Percentiles rank a stretch among this genome's conserved stretches.
Evolutionary conservation across 2,329 filamentous ascomycete genomes (phyloP).

Genomic region (Diaporthe eres): DNA sequence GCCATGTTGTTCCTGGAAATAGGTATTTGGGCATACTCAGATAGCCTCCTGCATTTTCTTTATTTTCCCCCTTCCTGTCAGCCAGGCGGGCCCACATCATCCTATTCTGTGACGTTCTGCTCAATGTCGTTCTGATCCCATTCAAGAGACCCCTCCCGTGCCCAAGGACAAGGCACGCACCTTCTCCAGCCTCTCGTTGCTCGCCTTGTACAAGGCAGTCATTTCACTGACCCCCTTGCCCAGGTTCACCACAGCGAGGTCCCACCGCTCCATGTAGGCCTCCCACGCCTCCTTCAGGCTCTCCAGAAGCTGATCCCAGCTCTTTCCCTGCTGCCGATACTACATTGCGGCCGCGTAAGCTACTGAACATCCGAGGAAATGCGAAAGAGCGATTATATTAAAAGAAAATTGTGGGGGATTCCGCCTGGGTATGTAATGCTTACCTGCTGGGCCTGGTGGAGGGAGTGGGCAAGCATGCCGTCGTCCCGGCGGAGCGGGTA

Average conservation of each 20-base stretch:
- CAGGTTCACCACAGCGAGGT: background rate
- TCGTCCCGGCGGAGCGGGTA: background rate
- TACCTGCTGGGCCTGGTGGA: slow-evolving; percentile 5
- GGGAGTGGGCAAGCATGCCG: background rate
- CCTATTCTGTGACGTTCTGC: background rate
- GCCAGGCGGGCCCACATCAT: background rate
- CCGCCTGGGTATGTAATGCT: too few relatives aligned
- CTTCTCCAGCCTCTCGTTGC: slow-evolving; percentile 15
- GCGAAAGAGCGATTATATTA: too few relatives aligned
- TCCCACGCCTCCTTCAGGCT: background rate
- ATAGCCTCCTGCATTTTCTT: background rate
- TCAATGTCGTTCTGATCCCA: too few relatives aligned
- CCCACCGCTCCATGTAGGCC: background rate
- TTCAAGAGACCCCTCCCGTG: background rate
- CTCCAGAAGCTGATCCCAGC: background rate
- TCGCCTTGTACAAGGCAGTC: background rate
- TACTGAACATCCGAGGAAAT: background rate
- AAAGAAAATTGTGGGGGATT: too few relatives aligned
- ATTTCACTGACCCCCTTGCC: background rate
- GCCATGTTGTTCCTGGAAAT: background rate
- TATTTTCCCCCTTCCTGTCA: too few relatives aligned
- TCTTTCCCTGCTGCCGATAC: background rate
- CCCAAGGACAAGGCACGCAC: background rate
- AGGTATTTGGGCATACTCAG: background rate
- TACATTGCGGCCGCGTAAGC: background rate